Conservation (phyloP, 768 basidiomycete species). For the Serendipita sp. region DNA sequence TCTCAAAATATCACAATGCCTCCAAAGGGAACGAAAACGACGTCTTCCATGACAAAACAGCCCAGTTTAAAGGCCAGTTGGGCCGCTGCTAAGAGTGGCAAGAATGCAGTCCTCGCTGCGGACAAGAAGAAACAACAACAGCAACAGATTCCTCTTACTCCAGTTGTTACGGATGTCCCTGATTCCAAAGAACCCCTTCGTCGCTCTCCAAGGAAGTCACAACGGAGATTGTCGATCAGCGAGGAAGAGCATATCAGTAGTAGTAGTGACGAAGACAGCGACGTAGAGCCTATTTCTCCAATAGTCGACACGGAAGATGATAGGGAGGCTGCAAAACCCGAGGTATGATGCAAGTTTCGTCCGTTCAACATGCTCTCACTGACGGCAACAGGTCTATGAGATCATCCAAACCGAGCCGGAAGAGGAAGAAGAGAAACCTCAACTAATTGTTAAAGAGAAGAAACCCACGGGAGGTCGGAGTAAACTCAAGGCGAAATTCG, state of each 20-base stretch:
- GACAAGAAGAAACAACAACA: neutral
- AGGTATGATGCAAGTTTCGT: no score
- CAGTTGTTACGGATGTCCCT: constrained; percentile 13
- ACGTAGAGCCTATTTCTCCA: neutral
- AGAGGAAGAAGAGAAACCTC: neutral
- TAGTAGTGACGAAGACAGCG: neutral
- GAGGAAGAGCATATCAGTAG: constrained; percentile 15
- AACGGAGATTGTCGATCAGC: constrained; percentile 13
- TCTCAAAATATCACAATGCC: neutral
- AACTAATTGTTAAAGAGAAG: neutral
- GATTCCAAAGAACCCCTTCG: neutral
- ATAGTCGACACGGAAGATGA: neutral
- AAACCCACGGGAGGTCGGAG: neutral
- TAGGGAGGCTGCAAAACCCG: neutral
- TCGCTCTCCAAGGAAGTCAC: neutral
- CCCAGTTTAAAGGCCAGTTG: constrained; percentile 3
- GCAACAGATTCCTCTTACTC: constrained; percentile 6
- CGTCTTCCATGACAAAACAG: neutral
- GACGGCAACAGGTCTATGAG: neutral
- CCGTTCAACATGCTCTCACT: neutral
- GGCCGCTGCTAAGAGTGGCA: neutral
- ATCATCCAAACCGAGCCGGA: neutral
- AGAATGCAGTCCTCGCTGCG: neutral
- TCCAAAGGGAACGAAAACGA: neutral
- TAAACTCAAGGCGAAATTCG: neutral